phyloP scores from a whole-genome alignment of 2,329 filamentous ascomycete species.

The Monilinia polystroma region DNA sequence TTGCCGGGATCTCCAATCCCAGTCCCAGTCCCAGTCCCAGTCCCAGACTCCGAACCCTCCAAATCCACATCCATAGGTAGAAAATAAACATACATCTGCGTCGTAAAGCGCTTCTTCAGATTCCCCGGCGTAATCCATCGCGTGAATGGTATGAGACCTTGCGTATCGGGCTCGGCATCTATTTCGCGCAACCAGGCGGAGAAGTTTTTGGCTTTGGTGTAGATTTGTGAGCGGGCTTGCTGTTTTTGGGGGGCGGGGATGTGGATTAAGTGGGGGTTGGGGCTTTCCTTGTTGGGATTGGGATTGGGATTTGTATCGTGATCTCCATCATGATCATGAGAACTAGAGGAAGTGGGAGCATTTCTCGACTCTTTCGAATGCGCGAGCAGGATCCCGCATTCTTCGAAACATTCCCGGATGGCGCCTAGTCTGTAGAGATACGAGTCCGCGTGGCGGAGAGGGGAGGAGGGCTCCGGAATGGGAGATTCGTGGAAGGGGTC shows the following conservation, averaged over 20 bases:
- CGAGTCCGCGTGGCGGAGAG: constrained; percentile 66
- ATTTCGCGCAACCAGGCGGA: neutral
- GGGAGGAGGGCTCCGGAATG: constrained; percentile 48
- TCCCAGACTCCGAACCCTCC: neutral
- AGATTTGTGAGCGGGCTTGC: constrained; percentile 32
- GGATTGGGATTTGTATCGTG: too few species aligned
- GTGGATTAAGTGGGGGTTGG: too few species aligned
- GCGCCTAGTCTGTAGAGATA: constrained; percentile 76
- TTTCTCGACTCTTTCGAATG: too few species aligned
- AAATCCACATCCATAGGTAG: constrained; percentile 57
- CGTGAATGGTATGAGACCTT: constrained; percentile 76
- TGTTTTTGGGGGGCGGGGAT: too few species aligned
- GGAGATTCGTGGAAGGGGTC: constrained; percentile 73
- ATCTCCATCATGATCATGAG: too few species aligned
- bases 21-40: too few species aligned
- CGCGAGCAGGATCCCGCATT: constrained; percentile 78
- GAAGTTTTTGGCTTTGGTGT: neutral
- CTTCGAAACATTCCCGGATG: constrained; percentile 90
- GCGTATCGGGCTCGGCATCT: constrained; percentile 40
- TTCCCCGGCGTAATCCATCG: constrained; percentile 83
- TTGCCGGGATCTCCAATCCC: too few species aligned
- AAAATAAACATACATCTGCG: constrained; percentile 96
- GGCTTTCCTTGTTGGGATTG: too few species aligned
- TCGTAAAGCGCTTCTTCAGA: constrained; percentile 77
- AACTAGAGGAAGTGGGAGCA: too few species aligned